Conservation (phyloP, 1,284 basidiomycete genomes). For the Xerocomus amazonicus region DNA sequence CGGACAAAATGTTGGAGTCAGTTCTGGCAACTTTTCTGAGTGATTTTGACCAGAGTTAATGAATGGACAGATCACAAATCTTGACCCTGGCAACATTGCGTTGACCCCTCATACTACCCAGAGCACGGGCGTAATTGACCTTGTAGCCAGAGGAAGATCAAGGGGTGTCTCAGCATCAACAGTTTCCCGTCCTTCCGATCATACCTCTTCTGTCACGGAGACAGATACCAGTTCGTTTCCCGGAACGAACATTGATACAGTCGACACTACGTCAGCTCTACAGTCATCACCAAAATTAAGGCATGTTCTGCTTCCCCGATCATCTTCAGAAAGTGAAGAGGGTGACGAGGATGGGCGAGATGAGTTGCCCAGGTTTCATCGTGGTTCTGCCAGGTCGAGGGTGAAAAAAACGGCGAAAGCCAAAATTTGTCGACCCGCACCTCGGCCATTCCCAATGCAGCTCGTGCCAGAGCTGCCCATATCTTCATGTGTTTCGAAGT, state of each 20-base stretch:
- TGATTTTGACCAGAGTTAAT: constrained; percentile 3
- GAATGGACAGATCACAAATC: constrained; percentile 6
- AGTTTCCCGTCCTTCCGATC: not conserved
- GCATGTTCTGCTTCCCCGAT: constrained; percentile 8
- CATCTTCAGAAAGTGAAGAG: constrained; percentile 10
- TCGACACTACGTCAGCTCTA: not conserved
- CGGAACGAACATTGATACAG: not conserved
- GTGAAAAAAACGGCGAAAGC: not conserved
- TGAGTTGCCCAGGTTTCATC: constrained; percentile 22
- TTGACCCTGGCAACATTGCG: not conserved
- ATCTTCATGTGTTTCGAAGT: not conserved
- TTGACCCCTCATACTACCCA: not conserved
- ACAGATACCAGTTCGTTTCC: not conserved
- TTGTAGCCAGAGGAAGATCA: not conserved
- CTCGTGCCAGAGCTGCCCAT: not conserved
- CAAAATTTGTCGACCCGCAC: constrained; percentile 1
- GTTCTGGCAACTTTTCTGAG: not conserved
- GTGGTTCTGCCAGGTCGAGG: constrained; percentile 5
- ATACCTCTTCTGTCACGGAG: not conserved
- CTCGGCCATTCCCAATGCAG: constrained; percentile 30
- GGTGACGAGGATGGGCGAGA: constrained; percentile 8
- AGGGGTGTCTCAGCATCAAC: not conserved
- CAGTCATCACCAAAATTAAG: constrained; percentile 18
- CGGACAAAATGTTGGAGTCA: constrained; percentile 5
- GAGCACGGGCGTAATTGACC: no score